Evolutionary conservation across 2,329 filamentous ascomycete genomes (phyloP).

Genomic region (Fusarium nygamai): DNA sequence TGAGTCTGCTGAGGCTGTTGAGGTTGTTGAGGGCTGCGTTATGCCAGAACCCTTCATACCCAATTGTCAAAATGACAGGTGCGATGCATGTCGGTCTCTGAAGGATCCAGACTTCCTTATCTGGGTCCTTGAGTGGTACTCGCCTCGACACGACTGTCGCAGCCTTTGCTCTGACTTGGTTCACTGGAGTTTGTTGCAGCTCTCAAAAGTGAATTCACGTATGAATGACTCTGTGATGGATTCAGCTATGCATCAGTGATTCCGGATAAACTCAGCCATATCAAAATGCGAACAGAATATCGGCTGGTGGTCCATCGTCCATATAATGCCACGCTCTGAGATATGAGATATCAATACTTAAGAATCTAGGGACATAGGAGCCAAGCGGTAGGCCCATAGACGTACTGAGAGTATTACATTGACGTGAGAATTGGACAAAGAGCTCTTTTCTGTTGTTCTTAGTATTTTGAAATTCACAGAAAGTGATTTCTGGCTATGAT

Average conservation of each 20-base stretch:
- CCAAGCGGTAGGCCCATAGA: fast-evolving
- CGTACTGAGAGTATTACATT: background rate
- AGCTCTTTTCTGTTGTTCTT: fast-evolving
- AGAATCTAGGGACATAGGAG: background rate
- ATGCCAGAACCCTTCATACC: background rate
- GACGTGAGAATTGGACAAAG: fast-evolving
- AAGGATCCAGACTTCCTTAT: background rate
- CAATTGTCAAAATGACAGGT: background rate
- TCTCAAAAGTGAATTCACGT: fast-evolving
- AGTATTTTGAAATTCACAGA: fast-evolving
- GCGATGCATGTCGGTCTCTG: background rate
- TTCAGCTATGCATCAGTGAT: background rate
- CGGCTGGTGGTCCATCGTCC: background rate
- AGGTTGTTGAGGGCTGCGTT: background rate
- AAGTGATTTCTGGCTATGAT: background rate
- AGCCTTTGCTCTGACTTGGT: background rate
- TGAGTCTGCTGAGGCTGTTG: too few relatives aligned
- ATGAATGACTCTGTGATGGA: too few relatives aligned
- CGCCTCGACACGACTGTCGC: too few relatives aligned
- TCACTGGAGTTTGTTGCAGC: background rate
- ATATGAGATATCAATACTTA: background rate
- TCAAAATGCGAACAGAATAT: fast-evolving
- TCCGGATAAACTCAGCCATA: too few relatives aligned
- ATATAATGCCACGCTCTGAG: background rate
- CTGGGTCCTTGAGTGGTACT: background rate